Evolutionary conservation across 345 rosid species (phyloP).

Genomic region (Turritis glabra): DNA sequence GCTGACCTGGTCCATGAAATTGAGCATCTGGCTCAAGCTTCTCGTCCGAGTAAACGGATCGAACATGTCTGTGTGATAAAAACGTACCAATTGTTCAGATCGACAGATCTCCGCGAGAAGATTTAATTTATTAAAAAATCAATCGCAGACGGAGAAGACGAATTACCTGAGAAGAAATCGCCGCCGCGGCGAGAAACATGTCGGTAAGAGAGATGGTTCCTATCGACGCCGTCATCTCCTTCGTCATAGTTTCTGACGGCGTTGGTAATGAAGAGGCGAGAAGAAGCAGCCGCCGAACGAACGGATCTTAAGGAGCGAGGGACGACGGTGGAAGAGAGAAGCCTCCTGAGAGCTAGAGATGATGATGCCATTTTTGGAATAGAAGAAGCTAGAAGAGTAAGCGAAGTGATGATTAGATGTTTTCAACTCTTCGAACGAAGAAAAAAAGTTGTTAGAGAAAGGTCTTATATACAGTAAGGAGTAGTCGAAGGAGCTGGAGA

Average conservation of each 20-base stretch:
- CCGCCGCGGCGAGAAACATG: slow-evolving; percentile 6
- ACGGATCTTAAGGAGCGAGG: slow-evolving; percentile 9
- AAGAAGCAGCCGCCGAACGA: slow-evolving; percentile 28
- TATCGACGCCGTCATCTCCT: neutral
- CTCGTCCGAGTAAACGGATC: slow-evolving; percentile 32
- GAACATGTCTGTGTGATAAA: slow-evolving; percentile 24
- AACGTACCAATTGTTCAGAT: neutral
- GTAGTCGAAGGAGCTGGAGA: neutral
- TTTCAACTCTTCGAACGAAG: neutral
- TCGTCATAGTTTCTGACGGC: slow-evolving; percentile 23
- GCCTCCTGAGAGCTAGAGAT: slow-evolving; percentile 40
- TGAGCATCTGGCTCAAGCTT: slow-evolving; percentile 57
- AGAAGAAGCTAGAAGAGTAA: neutral
- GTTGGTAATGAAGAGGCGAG: slow-evolving; percentile 45
- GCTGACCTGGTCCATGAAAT: slow-evolving; percentile 50
- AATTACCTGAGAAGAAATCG: slow-evolving; percentile 17
- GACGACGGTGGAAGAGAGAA: slow-evolving; percentile 35
- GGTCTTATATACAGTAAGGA: neutral
- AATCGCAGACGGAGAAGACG: neutral
- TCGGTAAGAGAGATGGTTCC: neutral
- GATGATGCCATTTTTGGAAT: slow-evolving; percentile 39
- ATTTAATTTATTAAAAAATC: neutral
- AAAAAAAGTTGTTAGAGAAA: neutral
- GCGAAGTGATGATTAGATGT: neutral
- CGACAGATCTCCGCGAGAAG: neutral